Evolutionary conservation across 352 stramenopile species (phyloP), one percentile per base, ranked within the genome.

Genomic region (Globisporangium nodosum): DNA sequence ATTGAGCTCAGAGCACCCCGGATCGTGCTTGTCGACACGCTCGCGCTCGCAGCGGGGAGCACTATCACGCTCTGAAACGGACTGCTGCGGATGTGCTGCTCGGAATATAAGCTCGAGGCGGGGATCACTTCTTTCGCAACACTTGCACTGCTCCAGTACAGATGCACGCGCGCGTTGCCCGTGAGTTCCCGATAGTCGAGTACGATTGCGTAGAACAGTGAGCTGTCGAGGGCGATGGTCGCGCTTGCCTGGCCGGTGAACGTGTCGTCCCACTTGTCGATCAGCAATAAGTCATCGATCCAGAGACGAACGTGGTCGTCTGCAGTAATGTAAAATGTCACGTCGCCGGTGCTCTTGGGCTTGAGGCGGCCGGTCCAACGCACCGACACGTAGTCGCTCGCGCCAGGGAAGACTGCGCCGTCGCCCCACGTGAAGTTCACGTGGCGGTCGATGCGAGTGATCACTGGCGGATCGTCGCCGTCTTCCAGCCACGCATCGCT

Each of bases 381-480:
- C 11, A 87, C 73, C 1, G 73, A 81, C 0, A 79, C 63, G 63
- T 86, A 87, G 46, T 82, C 81, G 3, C 64, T 76, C 6, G 71
- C 68, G 1, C 71, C 75, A 43, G 71, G 59, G 52, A 89, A 85
- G 2, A 80, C 43, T 15, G 77, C 47, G 0, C 78, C 81, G 24
- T 39, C 63, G 15, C 66, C 70, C 82, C 83, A 91, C 33, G 78
- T 90, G 51, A 92, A 92, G 54, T 90, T 94, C 5, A 91, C 53
- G 27, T 82, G 58, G 4, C 68, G 68, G 65, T 92, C 84, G 42
- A 90, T 76, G 2, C 83, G 79, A 8, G 68, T 70, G 27, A 79
- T 54, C 2, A 78, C 49, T 7, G 66, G 58, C 5, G 46, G 21
- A 20, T 24, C 27, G n/a, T 13, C 46, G 30, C 51, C 47, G 43